These are phyloP conservation scores for Scleroderma citrinum DNA, from an alignment of 768 basidiomycete species.

Conservation along the genomic window DNA sequence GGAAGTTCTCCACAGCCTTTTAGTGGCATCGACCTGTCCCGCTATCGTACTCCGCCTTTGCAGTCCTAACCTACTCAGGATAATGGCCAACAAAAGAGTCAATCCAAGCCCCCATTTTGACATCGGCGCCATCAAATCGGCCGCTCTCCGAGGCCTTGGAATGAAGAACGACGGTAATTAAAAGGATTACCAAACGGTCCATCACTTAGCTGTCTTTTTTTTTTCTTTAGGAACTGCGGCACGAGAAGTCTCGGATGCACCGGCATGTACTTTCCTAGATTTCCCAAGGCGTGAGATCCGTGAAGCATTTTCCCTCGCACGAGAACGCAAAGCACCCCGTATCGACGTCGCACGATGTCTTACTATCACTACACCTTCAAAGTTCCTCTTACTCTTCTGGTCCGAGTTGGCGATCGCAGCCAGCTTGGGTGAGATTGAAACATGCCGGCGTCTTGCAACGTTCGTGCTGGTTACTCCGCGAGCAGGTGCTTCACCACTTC, in stretches of 20 bases:
- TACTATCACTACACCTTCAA: conserved; percentile 48
- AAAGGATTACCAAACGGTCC: background rate
- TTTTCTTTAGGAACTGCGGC: conserved; percentile 10
- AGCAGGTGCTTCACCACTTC: conserved; percentile 49
- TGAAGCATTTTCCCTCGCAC: conserved; percentile 49
- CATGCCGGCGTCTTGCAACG: conserved; percentile 57
- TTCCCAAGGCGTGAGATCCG: conserved; percentile 55
- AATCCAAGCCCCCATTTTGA: conserved; percentile 29
- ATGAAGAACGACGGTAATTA: conserved; percentile 33
- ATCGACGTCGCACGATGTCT: conserved; percentile 66
- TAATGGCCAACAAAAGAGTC: conserved; percentile 34
- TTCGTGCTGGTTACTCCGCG: conserved; percentile 64
- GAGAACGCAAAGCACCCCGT: conserved; percentile 55
- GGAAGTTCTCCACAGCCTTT: conserved; percentile 59
- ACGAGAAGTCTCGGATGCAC: conserved; percentile 9
- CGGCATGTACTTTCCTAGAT: conserved; percentile 40
- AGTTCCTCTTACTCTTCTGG: conserved; percentile 69
- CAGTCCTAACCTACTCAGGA: conserved; percentile 47
- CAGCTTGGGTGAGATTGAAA: conserved; percentile 54
- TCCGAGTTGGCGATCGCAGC: conserved; percentile 50
- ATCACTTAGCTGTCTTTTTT: background rate
- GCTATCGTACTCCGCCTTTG: conserved; percentile 60
- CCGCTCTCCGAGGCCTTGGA: conserved; percentile 36
- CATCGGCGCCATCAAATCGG: conserved; percentile 32
- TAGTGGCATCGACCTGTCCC: conserved; percentile 62